A percentile compares a stretch with the other conserved stretches of the same genome.
These are phyloP conservation scores for Xerocomellus intermedius DNA, from an alignment of 768 basidiomycete species.

Conservation along the genomic window DNA sequence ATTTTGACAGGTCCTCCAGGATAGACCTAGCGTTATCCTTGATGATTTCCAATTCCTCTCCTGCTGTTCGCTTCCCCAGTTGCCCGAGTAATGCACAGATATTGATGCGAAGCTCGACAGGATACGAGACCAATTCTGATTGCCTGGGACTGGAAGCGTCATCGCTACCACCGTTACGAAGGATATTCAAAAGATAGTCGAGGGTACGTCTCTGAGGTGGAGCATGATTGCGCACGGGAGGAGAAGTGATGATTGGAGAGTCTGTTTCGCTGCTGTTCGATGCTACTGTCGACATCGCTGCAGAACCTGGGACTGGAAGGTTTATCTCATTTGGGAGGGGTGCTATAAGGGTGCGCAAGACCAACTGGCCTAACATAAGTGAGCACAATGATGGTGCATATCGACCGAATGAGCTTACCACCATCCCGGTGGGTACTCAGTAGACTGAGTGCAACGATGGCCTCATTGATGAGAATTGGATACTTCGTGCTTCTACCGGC, in stretches of 20 bases:
- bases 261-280: slow-evolving; percentile 44
- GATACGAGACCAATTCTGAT: slow-evolving; percentile 43
- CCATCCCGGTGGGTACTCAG: slow-evolving; percentile 64
- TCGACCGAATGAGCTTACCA: slow-evolving; percentile 43
- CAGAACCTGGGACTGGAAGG: slow-evolving; percentile 31
- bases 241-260: slow-evolving; percentile 48
- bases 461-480: slow-evolving; percentile 86
- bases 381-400: background rate
- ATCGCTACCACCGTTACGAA: slow-evolving; percentile 44
- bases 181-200: slow-evolving; percentile 63
- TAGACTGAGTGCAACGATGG: slow-evolving; percentile 77
- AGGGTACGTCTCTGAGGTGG: slow-evolving; percentile 55
- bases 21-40: slow-evolving; percentile 51
- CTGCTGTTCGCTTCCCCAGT: slow-evolving; percentile 51
- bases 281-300: slow-evolving; percentile 37
- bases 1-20: slow-evolving; percentile 49
- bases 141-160: slow-evolving; percentile 43
- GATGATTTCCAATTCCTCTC: slow-evolving; percentile 47
- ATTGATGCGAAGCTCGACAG: slow-evolving; percentile 76
- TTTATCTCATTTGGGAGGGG: slow-evolving; percentile 45
- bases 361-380: slow-evolving; percentile 50
- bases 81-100: slow-evolving; percentile 71
- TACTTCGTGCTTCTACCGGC: slow-evolving; percentile 77
- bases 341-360: slow-evolving; percentile 56
- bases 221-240: slow-evolving; percentile 37